Conservation (phyloP, 1,139 yeast genomes). For the Yamadazyma taylorii region DNA sequence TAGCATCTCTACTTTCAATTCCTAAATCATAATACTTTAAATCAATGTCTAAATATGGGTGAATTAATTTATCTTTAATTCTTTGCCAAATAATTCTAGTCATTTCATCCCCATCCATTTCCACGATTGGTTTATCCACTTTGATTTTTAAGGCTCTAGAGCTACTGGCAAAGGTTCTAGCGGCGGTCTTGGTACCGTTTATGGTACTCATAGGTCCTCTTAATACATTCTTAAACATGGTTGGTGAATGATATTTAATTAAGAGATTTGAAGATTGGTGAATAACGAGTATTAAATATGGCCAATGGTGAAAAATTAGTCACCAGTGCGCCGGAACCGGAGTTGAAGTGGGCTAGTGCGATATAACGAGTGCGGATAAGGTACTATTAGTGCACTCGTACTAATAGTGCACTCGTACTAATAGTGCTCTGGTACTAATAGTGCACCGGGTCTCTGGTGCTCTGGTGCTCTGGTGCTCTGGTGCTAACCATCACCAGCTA, state of each 20-base stretch:
- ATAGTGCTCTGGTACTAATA: too few relatives aligned
- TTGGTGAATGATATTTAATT: too few relatives aligned
- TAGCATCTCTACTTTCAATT: constrained; percentile 66
- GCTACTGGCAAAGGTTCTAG: constrained; percentile 20
- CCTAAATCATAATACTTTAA: constrained; percentile 77
- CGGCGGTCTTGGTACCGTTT: neutral
- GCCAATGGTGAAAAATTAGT: neutral
- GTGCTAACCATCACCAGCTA: too few relatives aligned
- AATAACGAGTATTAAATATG: too few relatives aligned
- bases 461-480: too few relatives aligned
- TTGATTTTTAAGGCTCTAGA: constrained; percentile 40
- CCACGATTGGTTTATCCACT: constrained; percentile 74
- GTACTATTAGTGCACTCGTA: too few relatives aligned
- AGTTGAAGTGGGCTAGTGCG: too few relatives aligned
- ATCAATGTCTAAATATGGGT: constrained; percentile 71
- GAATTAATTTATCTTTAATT: constrained; percentile 67
- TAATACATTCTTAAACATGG: neutral
- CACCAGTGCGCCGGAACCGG: constrained; percentile 1
- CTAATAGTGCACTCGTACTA: too few relatives aligned
- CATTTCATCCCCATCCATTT: constrained; percentile 86
- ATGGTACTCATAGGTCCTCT: too few relatives aligned
- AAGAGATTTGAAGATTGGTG: too few relatives aligned
- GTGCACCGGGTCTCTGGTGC: too few relatives aligned
- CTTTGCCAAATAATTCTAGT: constrained; percentile 81
- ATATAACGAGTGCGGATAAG: too few relatives aligned